A percentile compares a stretch with the other conserved stretches of the same genome.
Evolutionary conservation across 2,329 filamentous ascomycete species (phyloP).

Genomic region (Ceratocystis alfenasii): DNA sequence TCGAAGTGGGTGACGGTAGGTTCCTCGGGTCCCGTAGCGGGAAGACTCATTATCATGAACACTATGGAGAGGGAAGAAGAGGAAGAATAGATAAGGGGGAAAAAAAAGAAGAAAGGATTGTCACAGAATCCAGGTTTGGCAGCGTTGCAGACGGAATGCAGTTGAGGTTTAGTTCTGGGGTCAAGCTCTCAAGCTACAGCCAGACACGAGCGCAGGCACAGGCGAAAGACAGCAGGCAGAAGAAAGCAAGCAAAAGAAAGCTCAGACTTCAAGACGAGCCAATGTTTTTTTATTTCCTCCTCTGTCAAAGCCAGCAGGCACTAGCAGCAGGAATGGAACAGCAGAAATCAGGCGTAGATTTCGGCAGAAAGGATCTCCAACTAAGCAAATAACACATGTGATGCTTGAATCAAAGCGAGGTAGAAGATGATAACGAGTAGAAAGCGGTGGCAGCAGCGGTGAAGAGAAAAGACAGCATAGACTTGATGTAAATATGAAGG

Average conservation of each 20-base stretch:
- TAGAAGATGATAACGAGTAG: not conserved
- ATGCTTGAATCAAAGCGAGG: not conserved
- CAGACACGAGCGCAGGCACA: no score
- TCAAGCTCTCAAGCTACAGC: no score
- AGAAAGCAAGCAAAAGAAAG: not conserved
- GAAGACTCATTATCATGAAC: slow-evolving; percentile 19
- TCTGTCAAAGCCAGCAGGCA: no score
- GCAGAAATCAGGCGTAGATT: no score
- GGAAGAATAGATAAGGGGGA: no score
- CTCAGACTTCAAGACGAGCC: not conserved
- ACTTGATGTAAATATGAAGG: not conserved
- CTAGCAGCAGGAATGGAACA: no score
- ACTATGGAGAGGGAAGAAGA: not conserved
- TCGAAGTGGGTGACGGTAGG: slow-evolving; percentile 4
- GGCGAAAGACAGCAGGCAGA: no score
- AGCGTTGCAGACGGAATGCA: not conserved
- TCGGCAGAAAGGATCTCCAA: no score
- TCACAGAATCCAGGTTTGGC: not conserved
- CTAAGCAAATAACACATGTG: no score
- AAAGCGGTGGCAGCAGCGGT: not conserved
- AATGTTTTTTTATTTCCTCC: no score
- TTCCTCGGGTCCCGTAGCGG: slow-evolving; percentile 13
- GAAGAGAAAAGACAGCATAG: not conserved
- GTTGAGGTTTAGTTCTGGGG: not conserved
- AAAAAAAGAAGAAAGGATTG: not conserved